Conservation (phyloP, 2,329 filamentous ascomycete species). For the Knufia fluminis region DNA sequence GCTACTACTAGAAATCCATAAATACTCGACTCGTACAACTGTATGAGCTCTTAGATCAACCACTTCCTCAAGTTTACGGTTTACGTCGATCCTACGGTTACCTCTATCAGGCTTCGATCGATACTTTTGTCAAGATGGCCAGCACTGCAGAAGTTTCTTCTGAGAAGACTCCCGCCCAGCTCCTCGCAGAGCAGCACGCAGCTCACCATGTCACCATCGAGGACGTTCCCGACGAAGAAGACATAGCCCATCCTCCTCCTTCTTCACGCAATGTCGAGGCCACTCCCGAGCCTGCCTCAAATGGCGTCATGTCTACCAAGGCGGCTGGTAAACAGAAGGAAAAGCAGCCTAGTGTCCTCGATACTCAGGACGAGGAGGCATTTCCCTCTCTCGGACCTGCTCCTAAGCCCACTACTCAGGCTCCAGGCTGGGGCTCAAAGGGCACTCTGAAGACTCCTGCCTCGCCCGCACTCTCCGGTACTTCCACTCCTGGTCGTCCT, state of each 20-base stretch:
- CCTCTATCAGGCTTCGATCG: slow-evolving; percentile 7
- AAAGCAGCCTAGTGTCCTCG: slow-evolving; percentile 46
- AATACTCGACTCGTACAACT: not conserved
- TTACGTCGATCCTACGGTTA: slow-evolving; percentile 10
- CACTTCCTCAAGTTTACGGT: not conserved
- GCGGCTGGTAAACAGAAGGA: slow-evolving; percentile 59
- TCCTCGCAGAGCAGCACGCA: slow-evolving; percentile 45
- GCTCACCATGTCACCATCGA: slow-evolving; percentile 63
- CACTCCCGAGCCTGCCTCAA: slow-evolving; percentile 25
- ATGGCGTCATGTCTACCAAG: slow-evolving; percentile 50
- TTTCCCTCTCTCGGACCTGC: slow-evolving; percentile 82
- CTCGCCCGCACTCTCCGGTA: slow-evolving; percentile 48
- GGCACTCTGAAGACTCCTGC: slow-evolving; percentile 37
- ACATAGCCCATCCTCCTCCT: slow-evolving; percentile 49
- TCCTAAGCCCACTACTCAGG: slow-evolving; percentile 71
- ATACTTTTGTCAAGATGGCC: slow-evolving; percentile 1
- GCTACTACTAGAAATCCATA: not conserved
- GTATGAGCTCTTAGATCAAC: slow-evolving; percentile 1
- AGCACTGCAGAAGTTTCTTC: slow-evolving; percentile 15
- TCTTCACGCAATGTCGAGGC: slow-evolving; percentile 28
- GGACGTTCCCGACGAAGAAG: slow-evolving; percentile 72
- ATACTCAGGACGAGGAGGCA: slow-evolving; percentile 79
- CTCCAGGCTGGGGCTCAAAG: slow-evolving; percentile 41
- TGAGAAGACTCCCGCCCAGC: slow-evolving; percentile 41
- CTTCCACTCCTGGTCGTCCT: slow-evolving; percentile 51